Evolutionary conservation across 2,329 filamentous ascomycete species (phyloP), one percentile per base, ranked within the genome.

Genomic region (Botryotinia calthae): DNA sequence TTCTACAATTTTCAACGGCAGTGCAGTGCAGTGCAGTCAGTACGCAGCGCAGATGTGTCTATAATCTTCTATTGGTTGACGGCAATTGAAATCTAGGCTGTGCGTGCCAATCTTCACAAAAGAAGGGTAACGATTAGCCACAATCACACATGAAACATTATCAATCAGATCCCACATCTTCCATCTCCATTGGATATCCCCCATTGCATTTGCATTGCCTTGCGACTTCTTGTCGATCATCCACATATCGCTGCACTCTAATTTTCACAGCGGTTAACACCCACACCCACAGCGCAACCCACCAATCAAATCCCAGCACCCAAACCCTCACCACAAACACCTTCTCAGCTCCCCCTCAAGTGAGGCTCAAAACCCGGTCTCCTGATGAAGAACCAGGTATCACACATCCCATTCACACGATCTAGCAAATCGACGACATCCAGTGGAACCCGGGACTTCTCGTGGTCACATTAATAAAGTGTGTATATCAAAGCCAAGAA

Each of bases 61-160:
- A 28, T 10, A 0, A 4, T 9, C 25, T 20, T 37, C n/a, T 1
- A 54, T 40, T 54, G 31, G 64, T 12, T 5, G 34, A 67, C 48
- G 25, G 46, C 64, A 56, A 54, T 54, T 40, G 46, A 54, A 12
- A 40, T 66, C 46, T 20, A 66, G 46, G 31, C 46, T 40, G 7
- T 66, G 31, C 37, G 7, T 66, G 31, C 37, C 61, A 63, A 63
- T 44, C 22, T 65, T 65, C 62, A 46, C n/a, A 31, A 16, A 34
- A 65, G 44, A 66, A 44, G 40, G 40, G 63, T 48, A 51, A 34
- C 31, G 44, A 66, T 37, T 22, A 48, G 44, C 63, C 63, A 64
- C 28, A 46, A 65, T 20, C 44, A 66, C 63, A 51, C 14, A 54
- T 66, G 63, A 66, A 66, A 66, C 63, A 66, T 66, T 40, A 51